Evolutionary conservation across 768 basidiomycete genomes (phyloP).

Genomic region (Boletus subparvulus): DNA sequence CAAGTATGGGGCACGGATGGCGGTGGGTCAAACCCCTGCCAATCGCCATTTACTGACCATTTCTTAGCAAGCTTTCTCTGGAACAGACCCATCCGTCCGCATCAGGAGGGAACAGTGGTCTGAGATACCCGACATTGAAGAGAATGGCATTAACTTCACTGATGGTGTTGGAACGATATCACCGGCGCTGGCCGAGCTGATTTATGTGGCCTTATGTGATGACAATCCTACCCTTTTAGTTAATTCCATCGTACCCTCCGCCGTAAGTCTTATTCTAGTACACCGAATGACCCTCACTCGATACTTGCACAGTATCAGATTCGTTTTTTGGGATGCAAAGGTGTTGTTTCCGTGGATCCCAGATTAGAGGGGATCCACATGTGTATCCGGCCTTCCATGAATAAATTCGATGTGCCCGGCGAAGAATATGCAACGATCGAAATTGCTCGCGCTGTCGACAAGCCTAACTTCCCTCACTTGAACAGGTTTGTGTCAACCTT

Average conservation of each 20-base stretch:
- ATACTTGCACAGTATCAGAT: constrained; percentile 62
- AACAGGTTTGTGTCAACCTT: constrained; percentile 64
- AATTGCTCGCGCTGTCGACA: constrained; percentile 63
- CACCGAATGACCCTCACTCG: neutral
- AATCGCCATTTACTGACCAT: constrained; percentile 6
- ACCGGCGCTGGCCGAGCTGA: constrained; percentile 48
- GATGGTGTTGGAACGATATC: constrained; percentile 86
- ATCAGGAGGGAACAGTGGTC: constrained; percentile 62
- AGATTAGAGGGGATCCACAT: constrained; percentile 56
- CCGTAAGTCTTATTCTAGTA: constrained; percentile 42
- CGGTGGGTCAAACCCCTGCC: constrained; percentile 29
- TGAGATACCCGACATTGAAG: constrained; percentile 55
- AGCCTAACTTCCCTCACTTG: constrained; percentile 62
- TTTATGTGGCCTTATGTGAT: constrained; percentile 56
- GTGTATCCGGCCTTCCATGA: constrained; percentile 71
- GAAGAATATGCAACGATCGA: constrained; percentile 62
- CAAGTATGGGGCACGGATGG: constrained; percentile 78
- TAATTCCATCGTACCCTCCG: constrained; percentile 51
- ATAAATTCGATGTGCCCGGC: constrained; percentile 61
- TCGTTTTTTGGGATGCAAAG: constrained; percentile 82
- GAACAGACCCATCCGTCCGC: constrained; percentile 72
- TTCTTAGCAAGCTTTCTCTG: constrained; percentile 69
- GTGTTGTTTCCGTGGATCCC: constrained; percentile 70
- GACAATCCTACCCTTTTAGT: constrained; percentile 37
- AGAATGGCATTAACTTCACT: constrained; percentile 51